Evolutionary conservation across 2,329 filamentous ascomycete species (phyloP), one percentile per base, ranked within the genome.

Genomic region (Pyrenophora tritici-repentis): DNA sequence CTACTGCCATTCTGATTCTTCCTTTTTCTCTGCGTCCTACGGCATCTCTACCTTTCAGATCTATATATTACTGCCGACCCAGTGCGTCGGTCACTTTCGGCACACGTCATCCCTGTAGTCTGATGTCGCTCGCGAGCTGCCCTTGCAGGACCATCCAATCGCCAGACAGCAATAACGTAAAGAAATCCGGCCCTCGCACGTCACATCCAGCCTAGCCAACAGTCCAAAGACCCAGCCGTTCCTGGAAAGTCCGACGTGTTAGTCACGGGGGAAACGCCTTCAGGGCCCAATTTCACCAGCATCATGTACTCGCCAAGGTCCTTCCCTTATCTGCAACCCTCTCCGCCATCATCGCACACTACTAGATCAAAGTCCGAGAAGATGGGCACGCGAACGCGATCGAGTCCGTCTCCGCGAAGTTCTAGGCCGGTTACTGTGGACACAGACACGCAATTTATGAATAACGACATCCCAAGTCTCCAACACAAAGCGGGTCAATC

Each of bases 291-390:
- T 42, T 53, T 59, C 59, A 41, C 35, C 14, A 48, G 44, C 38
- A 78, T 78, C 75, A 74, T 79, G 67, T 61, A 61, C 47, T 76
- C 78, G 63, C 75, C 77, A 63, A 73, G 75, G 60, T 75, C 75
- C 52, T 79, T 74, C 63, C 71, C 72, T 47, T 77, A 76, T 64
- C 61, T 69, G 29, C 67, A 69, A n/a, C 63, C 58, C 38, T 63
- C 67, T 47, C 63, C 70, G 47, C 67, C 74, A 29, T 66, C 75
- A 44, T 65, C 72, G 37, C 65, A 61, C 45, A 53, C 48, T 34
- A 56, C 49, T 13, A 53, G 24, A 26, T 35, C 40, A 31, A 42
- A 26, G 34, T 53, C 60, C 13, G 66, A 67, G 36, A 73, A 64
- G 56, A 73, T 72, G 70, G 68, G 68, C 55, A 58, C 61, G 18